Conservation (phyloP, 2,329 filamentous ascomycete species). For the Scorias spongiosa region DNA sequence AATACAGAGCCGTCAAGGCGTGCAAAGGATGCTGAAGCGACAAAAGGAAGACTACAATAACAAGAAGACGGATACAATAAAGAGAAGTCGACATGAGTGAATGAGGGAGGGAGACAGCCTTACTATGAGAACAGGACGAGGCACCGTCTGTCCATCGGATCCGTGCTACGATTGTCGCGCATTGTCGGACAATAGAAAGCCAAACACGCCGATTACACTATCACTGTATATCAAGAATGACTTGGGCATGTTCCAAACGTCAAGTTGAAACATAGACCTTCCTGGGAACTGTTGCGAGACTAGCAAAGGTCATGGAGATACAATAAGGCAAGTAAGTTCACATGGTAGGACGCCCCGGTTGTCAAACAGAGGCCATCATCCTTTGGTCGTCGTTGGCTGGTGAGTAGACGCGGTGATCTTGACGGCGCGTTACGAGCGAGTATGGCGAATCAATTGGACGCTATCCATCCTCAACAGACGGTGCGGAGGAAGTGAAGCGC, state of each 20-base stretch:
- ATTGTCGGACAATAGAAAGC: not conserved
- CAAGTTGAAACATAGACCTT: not conserved
- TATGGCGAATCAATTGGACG: not conserved
- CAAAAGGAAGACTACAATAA: conserved; percentile 24
- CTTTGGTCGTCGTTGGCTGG: not conserved
- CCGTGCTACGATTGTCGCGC: not conserved
- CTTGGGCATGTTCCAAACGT: not conserved
- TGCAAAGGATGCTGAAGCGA: conserved; percentile 16
- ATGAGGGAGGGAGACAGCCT: conserved; percentile 7
- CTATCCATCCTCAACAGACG: not conserved
- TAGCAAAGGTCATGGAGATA: not conserved
- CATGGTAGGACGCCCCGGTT: not conserved
- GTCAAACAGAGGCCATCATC: not conserved
- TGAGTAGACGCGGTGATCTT: not conserved
- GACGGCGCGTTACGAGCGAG: not conserved
- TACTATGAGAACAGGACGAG: not conserved
- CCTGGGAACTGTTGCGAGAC: not conserved
- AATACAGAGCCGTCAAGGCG: conserved; percentile 12
- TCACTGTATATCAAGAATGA: not conserved
- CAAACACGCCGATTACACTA: not conserved
- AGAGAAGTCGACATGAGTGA: not conserved
- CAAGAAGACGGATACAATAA: conserved; percentile 1
- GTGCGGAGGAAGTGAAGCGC: not conserved
- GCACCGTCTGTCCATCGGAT: not conserved
- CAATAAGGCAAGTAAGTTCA: not conserved